Base-by-base conservation (phyloP, 2,329 filamentous ascomycete species). In the Thermothelomyces thermophilus region DNA sequence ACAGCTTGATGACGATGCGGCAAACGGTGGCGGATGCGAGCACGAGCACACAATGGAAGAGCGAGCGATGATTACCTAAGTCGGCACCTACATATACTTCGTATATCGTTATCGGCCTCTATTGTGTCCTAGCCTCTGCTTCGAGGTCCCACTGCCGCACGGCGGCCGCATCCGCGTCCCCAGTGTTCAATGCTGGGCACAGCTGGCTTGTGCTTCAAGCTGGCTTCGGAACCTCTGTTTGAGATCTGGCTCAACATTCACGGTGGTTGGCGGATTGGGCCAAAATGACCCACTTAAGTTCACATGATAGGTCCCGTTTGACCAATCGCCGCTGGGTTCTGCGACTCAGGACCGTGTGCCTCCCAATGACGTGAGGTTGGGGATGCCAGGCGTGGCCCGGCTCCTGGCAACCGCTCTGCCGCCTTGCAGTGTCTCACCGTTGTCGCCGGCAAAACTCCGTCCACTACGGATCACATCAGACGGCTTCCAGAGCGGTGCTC, bases 281-380 rank as follows among this genome's bases (percentile, higher is more conserved):
- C 7, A 14, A n/a, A 4, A 7, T 6, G 39, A 43, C 11, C 52
- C 48, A 46, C 37, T 26, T 6, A 3, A 4, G 37, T 42, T 50
- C 52, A 52, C 49, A 54, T 54, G 49, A 54, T 49, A 49, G 40
- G 49, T 40, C 51, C 24, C 14, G 28, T 45, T n/a, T n/a, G 41
- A 41, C 31, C 48, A 48, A 50, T 34, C 24, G 36, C 20, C 14
- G 28, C 22, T 8, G 17, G 31, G 35, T 4, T 13, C 39, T 52
- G 51, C 53, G 41, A 56, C 49, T 51, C 48, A 53, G 41, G 41
- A 26, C 31, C 20, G 3, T n/a, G 30, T 35, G 19, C 37, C 46
- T 51, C 46, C 48, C 54, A 52, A 59, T 59, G 57, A 59, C 57
- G 57, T 59, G 52, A 41, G 47, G 44, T 48, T 54, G 42, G 45